Conservation (phyloP, 306 rosid species). For the Chamaecrista fasciculata region DNA sequence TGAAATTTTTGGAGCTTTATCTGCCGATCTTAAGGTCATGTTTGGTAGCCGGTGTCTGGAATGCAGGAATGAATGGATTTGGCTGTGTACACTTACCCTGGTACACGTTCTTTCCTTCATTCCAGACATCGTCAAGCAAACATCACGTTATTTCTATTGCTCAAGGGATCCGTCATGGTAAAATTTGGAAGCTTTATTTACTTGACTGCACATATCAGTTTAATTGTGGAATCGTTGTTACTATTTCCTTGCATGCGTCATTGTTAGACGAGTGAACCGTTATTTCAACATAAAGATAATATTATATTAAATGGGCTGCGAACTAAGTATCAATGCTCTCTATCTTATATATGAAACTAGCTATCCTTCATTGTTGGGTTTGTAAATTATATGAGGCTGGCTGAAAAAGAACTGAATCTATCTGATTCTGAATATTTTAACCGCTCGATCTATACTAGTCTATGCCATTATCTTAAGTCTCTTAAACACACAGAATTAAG, state of each 20-base stretch:
- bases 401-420: background rate
- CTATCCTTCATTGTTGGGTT: slow-evolving; percentile 1
- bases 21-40: background rate
- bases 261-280: no score
- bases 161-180: no score
- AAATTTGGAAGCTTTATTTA: no score
- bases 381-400: background rate
- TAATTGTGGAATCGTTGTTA: no score
- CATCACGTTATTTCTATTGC: background rate
- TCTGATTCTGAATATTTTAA: background rate
- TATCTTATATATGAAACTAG: background rate
- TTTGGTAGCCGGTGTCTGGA: slow-evolving; percentile 34
- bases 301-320: no score
- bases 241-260: background rate
- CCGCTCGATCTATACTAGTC: background rate
- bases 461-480: background rate
- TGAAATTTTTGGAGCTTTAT: no score
- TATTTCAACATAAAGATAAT: no score
- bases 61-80: slow-evolving; percentile 12
- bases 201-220: no score
- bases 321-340: slow-evolving; percentile 4
- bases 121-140: slow-evolving; percentile 37
- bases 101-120: background rate
- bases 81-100: background rate
- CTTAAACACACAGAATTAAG: slow-evolving; percentile 31